Conservation (phyloP, 2,329 filamentous ascomycete species). For the Westerdykella sp. region DNA sequence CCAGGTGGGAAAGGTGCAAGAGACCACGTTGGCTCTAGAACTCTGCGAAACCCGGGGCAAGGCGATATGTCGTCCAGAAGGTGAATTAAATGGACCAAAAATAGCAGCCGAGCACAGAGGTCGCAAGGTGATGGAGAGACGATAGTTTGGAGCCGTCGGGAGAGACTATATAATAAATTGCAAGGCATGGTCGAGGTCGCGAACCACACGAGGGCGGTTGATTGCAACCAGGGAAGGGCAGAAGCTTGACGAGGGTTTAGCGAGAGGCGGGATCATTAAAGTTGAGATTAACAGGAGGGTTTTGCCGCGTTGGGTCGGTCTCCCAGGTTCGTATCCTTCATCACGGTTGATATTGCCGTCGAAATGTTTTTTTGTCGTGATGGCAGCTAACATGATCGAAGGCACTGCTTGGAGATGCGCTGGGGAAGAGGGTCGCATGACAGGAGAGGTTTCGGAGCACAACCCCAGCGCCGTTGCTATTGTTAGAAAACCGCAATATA, state of each 20-base stretch:
- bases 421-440: too few species aligned
- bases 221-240: slow-evolving; percentile 29
- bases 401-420: too few species aligned
- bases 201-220: slow-evolving; percentile 26
- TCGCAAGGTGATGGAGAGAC: slow-evolving; percentile 13
- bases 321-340: not conserved
- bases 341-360: not conserved
- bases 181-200: slow-evolving; percentile 30
- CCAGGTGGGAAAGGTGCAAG: slow-evolving; percentile 5
- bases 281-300: slow-evolving; percentile 20
- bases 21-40: slow-evolving; percentile 25
- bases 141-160: slow-evolving; percentile 24
- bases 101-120: slow-evolving; percentile 15
- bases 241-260: slow-evolving; percentile 9
- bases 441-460: too few species aligned
- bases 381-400: too few species aligned
- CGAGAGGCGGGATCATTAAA: slow-evolving; percentile 11
- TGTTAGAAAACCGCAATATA: too few species aligned
- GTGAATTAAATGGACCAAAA: slow-evolving; percentile 15
- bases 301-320: not conserved
- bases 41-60: slow-evolving; percentile 13
- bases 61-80: slow-evolving; percentile 1
- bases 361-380: not conserved
- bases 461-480: too few species aligned
- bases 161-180: slow-evolving; percentile 9